Conservation (phyloP, 163 green algal species). For the Smithsoniella earleae region DNA sequence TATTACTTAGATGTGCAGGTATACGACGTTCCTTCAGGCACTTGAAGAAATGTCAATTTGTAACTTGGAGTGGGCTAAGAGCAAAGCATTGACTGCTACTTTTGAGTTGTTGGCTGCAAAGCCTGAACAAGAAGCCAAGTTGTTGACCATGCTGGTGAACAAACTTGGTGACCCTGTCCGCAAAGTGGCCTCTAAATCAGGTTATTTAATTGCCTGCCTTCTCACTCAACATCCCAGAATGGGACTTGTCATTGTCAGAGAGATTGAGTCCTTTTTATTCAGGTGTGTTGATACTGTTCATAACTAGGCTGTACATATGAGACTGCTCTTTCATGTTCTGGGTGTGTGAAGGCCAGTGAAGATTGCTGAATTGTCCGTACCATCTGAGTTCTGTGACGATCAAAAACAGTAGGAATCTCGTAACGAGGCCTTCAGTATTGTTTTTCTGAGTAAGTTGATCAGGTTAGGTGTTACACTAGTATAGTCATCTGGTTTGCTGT, state of each 20-base stretch:
- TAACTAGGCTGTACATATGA: too few relatives aligned
- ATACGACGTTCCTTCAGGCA: constrained; percentile 39
- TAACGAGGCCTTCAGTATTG: constrained; percentile 25
- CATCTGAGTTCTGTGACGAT: constrained; percentile 13
- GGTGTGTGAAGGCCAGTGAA: too few relatives aligned
- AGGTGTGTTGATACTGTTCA: too few relatives aligned
- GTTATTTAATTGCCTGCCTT: constrained; percentile 72
- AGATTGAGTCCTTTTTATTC: constrained; percentile 86
- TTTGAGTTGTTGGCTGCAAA: constrained; percentile 58
- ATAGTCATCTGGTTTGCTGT: too few relatives aligned
- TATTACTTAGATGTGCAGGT: constrained; percentile 32
- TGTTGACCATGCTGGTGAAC: constrained; percentile 81
- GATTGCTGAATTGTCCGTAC: constrained; percentile 32
- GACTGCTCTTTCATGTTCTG: too few relatives aligned
- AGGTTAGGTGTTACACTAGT: too few relatives aligned
- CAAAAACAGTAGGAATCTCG: constrained; percentile 31
- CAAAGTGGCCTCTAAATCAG: constrained; percentile 77
- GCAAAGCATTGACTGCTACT: constrained; percentile 43
- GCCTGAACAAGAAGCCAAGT: constrained; percentile 67
- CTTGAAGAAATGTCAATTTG: constrained; percentile 47
- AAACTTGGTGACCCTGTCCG: constrained; percentile 86
- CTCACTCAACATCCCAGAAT: constrained; percentile 80
- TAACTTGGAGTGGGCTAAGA: constrained; percentile 56
- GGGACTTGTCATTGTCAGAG: constrained; percentile 70
- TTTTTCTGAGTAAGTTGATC: too few relatives aligned